These are phyloP conservation scores for Candida chilensis DNA, from an alignment of 805 yeast genomes.

Conservation along the genomic window DNA sequence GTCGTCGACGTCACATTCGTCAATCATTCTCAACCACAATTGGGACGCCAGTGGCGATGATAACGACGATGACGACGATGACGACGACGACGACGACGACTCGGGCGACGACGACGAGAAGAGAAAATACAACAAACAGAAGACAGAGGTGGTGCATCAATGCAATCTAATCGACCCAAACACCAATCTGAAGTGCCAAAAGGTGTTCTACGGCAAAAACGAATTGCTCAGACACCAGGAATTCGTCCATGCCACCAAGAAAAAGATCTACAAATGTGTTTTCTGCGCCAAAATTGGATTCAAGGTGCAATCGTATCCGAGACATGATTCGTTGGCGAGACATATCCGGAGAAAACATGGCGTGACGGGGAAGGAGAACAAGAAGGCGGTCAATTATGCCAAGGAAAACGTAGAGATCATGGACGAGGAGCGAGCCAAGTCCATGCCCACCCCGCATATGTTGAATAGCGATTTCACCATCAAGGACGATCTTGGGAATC, in stretches of 20 bases:
- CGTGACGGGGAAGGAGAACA: conserved; percentile 32
- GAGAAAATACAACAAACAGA: conserved; percentile 4
- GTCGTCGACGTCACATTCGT: too few relatives aligned
- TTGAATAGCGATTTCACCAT: conserved; percentile 18
- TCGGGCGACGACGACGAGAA: conserved; percentile 1
- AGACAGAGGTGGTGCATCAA: conserved; percentile 25
- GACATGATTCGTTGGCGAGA: conserved; percentile 33
- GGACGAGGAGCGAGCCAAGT: conserved; percentile 17
- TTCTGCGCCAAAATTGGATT: conserved; percentile 24
- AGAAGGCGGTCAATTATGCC: conserved; percentile 32
- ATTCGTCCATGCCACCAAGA: conserved; percentile 34
- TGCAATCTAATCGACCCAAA: conserved; percentile 27
- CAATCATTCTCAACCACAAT: too few relatives aligned
- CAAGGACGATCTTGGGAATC: too few relatives aligned
- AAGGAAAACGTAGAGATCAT: conserved; percentile 28
- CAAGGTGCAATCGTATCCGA: conserved; percentile 29
- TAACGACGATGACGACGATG: conserved; percentile 3
- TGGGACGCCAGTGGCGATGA: conserved; percentile 4
- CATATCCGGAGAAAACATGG: conserved; percentile 34
- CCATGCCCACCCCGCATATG: conserved; percentile 19
- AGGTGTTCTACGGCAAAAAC: conserved; percentile 32
- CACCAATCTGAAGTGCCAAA: conserved; percentile 19
- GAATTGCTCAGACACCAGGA: conserved; percentile 34
- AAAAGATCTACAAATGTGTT: conserved; percentile 28
- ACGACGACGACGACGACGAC: conserved; percentile 5